phyloP scores from a whole-genome alignment of 2,329 filamentous ascomycete species.

The Colletotrichum lini region DNA sequence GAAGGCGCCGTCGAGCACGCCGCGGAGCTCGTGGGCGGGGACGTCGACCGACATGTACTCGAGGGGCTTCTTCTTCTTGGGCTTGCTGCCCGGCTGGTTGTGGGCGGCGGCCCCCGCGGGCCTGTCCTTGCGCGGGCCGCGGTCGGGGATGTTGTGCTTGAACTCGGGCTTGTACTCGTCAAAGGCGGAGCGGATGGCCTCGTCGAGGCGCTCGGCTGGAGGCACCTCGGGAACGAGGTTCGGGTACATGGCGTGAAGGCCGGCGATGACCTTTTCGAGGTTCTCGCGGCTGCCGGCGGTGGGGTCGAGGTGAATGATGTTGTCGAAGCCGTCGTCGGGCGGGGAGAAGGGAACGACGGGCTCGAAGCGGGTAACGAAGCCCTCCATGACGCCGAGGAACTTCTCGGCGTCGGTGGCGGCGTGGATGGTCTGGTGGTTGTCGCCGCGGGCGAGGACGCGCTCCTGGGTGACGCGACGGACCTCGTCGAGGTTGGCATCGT shows the following conservation, averaged over 20 bases:
- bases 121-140: conserved; percentile 57
- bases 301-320: conserved; percentile 88
- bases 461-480: conserved; percentile 83
- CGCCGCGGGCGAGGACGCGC: conserved; percentile 86
- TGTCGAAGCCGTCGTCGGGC: conserved; percentile 89
- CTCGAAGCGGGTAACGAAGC: conserved; percentile 90
- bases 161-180: conserved; percentile 83
- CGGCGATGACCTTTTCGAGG: conserved; percentile 81
- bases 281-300: conserved; percentile 84
- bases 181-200: conserved; percentile 82
- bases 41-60: conserved; percentile 72
- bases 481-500: conserved; percentile 79
- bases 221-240: conserved; percentile 81
- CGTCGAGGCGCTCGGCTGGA: conserved; percentile 80
- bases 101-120: conserved; percentile 45
- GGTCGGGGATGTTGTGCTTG: conserved; percentile 80
- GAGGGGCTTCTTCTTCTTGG: conserved; percentile 63
- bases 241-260: conserved; percentile 84
- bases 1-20: conserved; percentile 80
- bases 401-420: conserved; percentile 81
- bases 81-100: conserved; percentile 48
- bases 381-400: conserved; percentile 93
- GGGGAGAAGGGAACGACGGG: conserved; percentile 73
- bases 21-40: conserved; percentile 57
- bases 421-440: conserved; percentile 98